Percentiles rank a stretch among this genome's conserved stretches.
Conservation (phyloP, 305 asterid species). For the Ilex paraguariensis region DNA sequence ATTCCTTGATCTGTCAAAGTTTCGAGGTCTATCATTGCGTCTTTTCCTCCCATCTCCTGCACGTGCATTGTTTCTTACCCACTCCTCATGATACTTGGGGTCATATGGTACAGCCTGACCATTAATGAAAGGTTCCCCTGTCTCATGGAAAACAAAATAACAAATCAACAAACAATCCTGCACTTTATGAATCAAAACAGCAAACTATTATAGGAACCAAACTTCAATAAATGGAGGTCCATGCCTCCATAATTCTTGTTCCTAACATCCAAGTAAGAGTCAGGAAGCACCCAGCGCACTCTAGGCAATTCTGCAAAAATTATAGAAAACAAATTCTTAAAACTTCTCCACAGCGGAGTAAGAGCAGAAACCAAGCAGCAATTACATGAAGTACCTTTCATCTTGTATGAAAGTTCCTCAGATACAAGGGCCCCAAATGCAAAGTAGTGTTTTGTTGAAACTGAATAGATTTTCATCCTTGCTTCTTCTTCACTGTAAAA, state of each 20-base stretch:
- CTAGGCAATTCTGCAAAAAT: conserved; percentile 54
- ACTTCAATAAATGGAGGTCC: not conserved
- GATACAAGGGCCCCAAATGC: conserved; percentile 98
- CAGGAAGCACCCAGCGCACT: conserved; percentile 98
- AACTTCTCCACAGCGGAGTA: not conserved
- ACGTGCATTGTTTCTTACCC: conserved; percentile 93
- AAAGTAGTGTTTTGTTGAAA: conserved; percentile 76
- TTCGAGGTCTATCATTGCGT: conserved; percentile 91
- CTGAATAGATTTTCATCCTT: conserved; percentile 83
- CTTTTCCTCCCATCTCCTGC: conserved; percentile 90
- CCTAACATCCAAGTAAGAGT: conserved; percentile 86
- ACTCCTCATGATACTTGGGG: conserved; percentile 90
- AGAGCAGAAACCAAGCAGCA: not conserved
- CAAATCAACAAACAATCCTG: not conserved
- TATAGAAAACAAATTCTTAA: no score
- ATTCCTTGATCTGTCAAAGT: conserved; percentile 76
- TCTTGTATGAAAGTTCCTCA: conserved; percentile 73
- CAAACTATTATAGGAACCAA: no score
- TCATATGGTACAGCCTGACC: conserved; percentile 98
- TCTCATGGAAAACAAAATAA: conserved; percentile 13
- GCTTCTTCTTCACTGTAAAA: conserved; percentile 82
- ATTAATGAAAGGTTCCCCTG: conserved; percentile 96
- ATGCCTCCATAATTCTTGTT: conserved; percentile 97
- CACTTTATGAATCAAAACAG: no score
- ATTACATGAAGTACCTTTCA: conserved; percentile 49